These are phyloP conservation scores for Nothophoma quercina DNA, from an alignment of 2,329 filamentous ascomycete genomes.

Conservation along the genomic window DNA sequence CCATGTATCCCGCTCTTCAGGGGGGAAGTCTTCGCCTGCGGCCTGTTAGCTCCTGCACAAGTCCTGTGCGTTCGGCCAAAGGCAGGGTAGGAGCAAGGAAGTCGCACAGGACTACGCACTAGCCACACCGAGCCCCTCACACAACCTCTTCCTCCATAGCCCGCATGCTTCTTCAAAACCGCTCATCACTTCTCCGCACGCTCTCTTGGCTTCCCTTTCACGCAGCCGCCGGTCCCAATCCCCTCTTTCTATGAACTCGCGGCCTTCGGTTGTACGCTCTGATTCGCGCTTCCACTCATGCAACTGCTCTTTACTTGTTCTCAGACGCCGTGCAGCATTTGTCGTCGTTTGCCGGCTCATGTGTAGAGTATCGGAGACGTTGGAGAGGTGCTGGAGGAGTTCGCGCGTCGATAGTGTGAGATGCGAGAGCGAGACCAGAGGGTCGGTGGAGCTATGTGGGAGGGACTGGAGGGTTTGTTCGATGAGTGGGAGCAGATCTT, in stretches of 20 bases:
- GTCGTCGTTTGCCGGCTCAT: slow-evolving; percentile 91
- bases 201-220: slow-evolving; percentile 79
- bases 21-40: slow-evolving; percentile 4
- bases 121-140: slow-evolving; percentile 54
- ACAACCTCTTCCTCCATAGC: slow-evolving; percentile 78
- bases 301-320: slow-evolving; percentile 83
- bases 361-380: slow-evolving; percentile 88
- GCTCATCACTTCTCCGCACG: slow-evolving; percentile 86
- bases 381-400: slow-evolving; percentile 80
- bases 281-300: slow-evolving; percentile 84
- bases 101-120: slow-evolving; percentile 39
- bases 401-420: slow-evolving; percentile 72
- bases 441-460: slow-evolving; percentile 69
- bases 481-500: slow-evolving; percentile 73
- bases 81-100: background rate
- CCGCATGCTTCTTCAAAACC: slow-evolving; percentile 94
- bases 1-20: background rate
- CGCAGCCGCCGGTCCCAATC: slow-evolving; percentile 82
- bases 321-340: slow-evolving; percentile 79
- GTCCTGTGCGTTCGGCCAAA: background rate
- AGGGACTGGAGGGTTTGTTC: slow-evolving; percentile 70
- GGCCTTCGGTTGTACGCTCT: slow-evolving; percentile 81
- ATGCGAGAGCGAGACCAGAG: slow-evolving; percentile 71
- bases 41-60: slow-evolving; percentile 6
- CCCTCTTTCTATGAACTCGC: slow-evolving; percentile 79